Evolutionary conservation across 1,139 yeast genomes (phyloP), one percentile per base, ranked within the genome.

Genomic region (Arxiozyma heterogenica): DNA sequence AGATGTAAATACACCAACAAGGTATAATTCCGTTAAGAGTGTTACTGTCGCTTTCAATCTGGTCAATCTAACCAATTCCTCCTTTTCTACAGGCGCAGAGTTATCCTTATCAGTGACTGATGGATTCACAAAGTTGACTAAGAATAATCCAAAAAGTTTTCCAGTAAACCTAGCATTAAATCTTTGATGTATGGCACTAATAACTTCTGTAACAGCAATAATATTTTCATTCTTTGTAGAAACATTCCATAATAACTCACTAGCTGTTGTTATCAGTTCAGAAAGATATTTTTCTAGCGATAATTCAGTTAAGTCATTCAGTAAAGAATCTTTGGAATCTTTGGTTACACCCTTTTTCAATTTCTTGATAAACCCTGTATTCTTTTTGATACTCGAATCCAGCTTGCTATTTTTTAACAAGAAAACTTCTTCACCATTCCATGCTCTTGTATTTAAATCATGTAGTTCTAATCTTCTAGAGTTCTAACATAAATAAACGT

Each of bases 321-420:
- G 57, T 5, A 87, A 69, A 5, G 75, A 66, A 4, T 65, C 62
- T 49, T 72, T 74, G 30, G 72, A 69, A 3, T 81, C 85, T 43
- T 74, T 78, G 43, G 72, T 77, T 47, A 89, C 71, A 3, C 84
- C 75, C 4, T 79, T 74, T 58, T 83, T 77, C 52, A 89, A 70
- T 62, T 85, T 85, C 64, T 84, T 85, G 55, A 89, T 83, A 61
- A 89, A 87, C 0, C 90, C 86, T 4, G 90, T 84, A 66, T 91
- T 89, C 66, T 85, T 87, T 74, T 90, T 91, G 57, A 91, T 73
- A 52, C 93, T 84, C 0, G 95, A 75, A 65, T 91, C 97, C 18
- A 84, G 72, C 49, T 78, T 75, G 18, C 66, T 58, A 1, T 74
- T 65, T 0, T 71, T 61, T 15, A 59, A 41, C 2, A 61, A 61